Percentiles rank a stretch among this genome's conserved stretches.
Conservation (phyloP, 129 eudicot genomes). For the Gnaphalium uliginosum region DNA sequence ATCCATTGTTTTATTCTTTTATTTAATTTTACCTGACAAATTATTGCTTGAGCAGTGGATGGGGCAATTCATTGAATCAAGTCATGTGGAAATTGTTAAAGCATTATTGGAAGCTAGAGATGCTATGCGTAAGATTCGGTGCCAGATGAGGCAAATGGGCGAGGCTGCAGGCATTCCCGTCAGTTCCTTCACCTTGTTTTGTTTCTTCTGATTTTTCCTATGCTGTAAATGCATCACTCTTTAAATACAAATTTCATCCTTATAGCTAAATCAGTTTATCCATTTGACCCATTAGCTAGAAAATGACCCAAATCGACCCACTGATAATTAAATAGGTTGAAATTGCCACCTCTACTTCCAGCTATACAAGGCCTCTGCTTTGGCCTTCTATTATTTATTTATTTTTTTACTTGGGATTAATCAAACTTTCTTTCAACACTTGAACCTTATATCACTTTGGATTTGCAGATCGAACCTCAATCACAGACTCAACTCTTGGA, state of each 20-base stretch:
- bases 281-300: too few species aligned
- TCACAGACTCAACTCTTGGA: slow-evolving; percentile 70
- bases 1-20: background rate
- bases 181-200: slow-evolving; percentile 28
- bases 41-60: slow-evolving; percentile 58
- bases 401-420: background rate
- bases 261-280: background rate
- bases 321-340: too few species aligned
- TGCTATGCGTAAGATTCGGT: slow-evolving; percentile 72
- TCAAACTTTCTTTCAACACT: background rate
- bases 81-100: slow-evolving; percentile 58
- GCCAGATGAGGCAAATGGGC: slow-evolving; percentile 85
- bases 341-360: too few species aligned
- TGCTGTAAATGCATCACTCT: background rate
- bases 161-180: slow-evolving; percentile 96
- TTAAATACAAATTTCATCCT: background rate
- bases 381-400: background rate
- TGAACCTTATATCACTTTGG: background rate
- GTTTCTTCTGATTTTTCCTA: background rate
- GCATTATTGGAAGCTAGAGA: slow-evolving; percentile 74
- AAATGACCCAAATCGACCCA: too few species aligned
- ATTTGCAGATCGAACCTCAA: slow-evolving; percentile 78
- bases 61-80: slow-evolving; percentile 50
- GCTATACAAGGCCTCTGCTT: too few species aligned
- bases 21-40: slow-evolving; percentile 8